These are phyloP conservation scores for Avena eriantha DNA, from an alignment of 176 grass and related monocot genomes.

Conservation along the genomic window DNA sequence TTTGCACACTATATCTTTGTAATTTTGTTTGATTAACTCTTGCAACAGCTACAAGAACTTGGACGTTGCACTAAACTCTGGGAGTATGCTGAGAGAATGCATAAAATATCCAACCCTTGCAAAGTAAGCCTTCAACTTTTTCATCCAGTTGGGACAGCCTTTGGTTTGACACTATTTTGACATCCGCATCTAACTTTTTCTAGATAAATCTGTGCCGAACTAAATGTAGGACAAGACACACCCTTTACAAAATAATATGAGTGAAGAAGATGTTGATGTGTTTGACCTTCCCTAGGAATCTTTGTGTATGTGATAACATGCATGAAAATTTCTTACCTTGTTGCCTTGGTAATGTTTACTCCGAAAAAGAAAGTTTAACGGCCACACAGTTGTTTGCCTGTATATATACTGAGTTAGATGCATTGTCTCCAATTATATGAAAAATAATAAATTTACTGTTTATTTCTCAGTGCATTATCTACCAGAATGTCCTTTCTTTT, in stretches of 20 bases:
- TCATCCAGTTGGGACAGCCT: constrained; percentile 23
- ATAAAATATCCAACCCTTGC: constrained; percentile 78
- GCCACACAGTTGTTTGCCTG: neutral
- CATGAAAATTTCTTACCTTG: neutral
- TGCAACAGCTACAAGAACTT: constrained; percentile 79
- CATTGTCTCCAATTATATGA: neutral
- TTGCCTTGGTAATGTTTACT: neutral
- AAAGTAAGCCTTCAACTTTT: constrained; percentile 59
- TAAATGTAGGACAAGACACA: neutral
- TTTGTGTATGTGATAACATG: neutral
- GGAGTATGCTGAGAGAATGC: constrained; percentile 85
- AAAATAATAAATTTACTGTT: constrained; percentile 22
- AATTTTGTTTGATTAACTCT: constrained; percentile 38
- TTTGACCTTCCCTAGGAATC: neutral
- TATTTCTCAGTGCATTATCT: neutral
- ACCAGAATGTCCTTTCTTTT: neutral
- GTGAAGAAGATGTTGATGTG: neutral
- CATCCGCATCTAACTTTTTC: neutral
- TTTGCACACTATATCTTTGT: neutral
- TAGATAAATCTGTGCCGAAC: constrained; percentile 1
- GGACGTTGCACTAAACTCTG: constrained; percentile 80
- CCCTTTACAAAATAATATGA: constrained; percentile 14
- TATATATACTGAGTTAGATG: neutral
- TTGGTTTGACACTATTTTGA: neutral
- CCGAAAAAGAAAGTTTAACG: neutral